Evolutionary conservation across 2,329 filamentous ascomycete genomes (phyloP), one percentile per base, ranked within the genome.

Genomic region (Balansia obtecta): DNA sequence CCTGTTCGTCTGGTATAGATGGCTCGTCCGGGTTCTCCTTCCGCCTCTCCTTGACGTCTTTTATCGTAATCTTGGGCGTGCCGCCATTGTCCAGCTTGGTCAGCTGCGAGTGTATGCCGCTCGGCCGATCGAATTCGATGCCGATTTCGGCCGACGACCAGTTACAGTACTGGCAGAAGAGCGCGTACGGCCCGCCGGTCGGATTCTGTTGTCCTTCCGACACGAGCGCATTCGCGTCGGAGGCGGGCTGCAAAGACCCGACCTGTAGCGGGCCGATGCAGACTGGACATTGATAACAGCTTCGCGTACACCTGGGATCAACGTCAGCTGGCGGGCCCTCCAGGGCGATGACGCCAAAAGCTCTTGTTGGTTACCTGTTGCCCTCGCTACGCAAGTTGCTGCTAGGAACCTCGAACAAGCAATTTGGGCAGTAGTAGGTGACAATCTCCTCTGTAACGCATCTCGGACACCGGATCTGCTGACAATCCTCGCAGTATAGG

Each of bases 401-500:
- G 65, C 86, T 95, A 5, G 91, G 89, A 33, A 95, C 91, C 68
- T 98, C 93, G 61, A 98, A 97, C 51, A 98, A 71, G 65, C 93
- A 98, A 64, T 82, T 91, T 5, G 93, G 93, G 61, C 93, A 98
- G 68, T 88, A 98, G 75, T 89, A 96, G 49, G 88, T 93, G 45
- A 95, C 83, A 50, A 95, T 89, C 69, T 98, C 93, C 64, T 98
- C 93, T 45, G 84, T 80, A 49, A 94, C 86, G 63, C 93, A 98
- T 69, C 89, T 77, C 6, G 88, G 87, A 64, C 93, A 98, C 58
- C 93, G 86, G 54, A 97, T 95, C 67, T 95, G 86, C 64, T 95
- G 88, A 66, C 93, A 98, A 65, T 97, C 93, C 64, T 95, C 91
- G 72, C 93, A 98, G 71, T 95, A 98, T 40, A 97, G 77, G 27